A percentile compares a stretch with the other conserved stretches of the same genome.
Evolutionary conservation across 441 rosid species (phyloP).

Genomic region (Populus hybrid): DNA sequence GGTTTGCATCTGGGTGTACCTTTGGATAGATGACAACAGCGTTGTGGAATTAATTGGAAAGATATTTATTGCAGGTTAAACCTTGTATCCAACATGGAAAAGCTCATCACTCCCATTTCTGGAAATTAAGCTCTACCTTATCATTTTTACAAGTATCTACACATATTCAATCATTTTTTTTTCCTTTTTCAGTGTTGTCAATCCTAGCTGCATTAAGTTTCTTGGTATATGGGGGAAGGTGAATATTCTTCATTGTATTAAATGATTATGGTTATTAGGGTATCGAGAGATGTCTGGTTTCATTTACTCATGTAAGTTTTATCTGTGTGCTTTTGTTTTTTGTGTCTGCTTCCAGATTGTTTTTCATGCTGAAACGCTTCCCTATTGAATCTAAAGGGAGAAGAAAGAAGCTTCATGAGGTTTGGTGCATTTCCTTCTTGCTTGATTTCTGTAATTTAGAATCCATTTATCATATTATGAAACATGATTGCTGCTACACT

Average conservation of each 20-base stretch:
- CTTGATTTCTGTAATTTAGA: background rate
- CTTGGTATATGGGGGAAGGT: slow-evolving; percentile 69
- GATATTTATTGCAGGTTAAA: slow-evolving; percentile 53
- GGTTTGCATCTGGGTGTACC: slow-evolving; percentile 53
- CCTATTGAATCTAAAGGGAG: slow-evolving; percentile 95
- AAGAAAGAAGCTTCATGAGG: slow-evolving; percentile 96
- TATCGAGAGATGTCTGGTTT: background rate
- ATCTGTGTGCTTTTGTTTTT: background rate
- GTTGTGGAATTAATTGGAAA: slow-evolving; percentile 37
- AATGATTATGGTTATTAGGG: background rate
- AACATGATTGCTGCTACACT: background rate
- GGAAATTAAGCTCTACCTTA: background rate
- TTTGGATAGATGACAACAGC: slow-evolving; percentile 36
- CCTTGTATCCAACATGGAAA: slow-evolving; percentile 35
- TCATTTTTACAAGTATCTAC: background rate
- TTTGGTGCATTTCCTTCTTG: slow-evolving; percentile 16
- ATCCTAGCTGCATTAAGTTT: slow-evolving; percentile 52
- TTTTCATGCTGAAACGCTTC: slow-evolving; percentile 81
- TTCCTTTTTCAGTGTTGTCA: slow-evolving; percentile 43
- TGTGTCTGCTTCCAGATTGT: slow-evolving; percentile 46
- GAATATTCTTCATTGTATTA: background rate
- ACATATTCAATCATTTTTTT: background rate
- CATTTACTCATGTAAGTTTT: background rate
- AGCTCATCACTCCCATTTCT: slow-evolving; percentile 13
- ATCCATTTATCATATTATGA: background rate